Evolutionary conservation across 2,329 filamentous ascomycete species (phyloP).

Genomic region (Atkinsonella texensis): DNA sequence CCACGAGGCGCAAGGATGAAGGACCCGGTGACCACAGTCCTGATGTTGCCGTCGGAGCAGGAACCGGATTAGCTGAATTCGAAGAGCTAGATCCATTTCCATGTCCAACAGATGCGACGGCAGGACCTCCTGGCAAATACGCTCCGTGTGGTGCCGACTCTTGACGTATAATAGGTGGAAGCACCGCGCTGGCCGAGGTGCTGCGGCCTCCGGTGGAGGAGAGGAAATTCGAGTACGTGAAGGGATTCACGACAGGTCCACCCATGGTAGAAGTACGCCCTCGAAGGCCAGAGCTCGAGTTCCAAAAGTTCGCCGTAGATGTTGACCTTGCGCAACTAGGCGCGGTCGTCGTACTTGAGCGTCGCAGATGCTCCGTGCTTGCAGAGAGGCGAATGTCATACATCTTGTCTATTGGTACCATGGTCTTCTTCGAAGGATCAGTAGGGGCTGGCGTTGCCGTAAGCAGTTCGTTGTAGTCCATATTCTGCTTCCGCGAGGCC

Average conservation of each 20-base stretch:
- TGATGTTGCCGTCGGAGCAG: constrained; percentile 11
- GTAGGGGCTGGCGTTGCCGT: constrained; percentile 14
- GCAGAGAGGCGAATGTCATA: constrained; percentile 69
- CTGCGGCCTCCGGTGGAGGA: constrained; percentile 29
- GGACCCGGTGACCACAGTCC: constrained; percentile 24
- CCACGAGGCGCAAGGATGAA: constrained; percentile 31
- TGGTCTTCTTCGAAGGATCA: constrained; percentile 12
- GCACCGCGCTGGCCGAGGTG: constrained; percentile 30
- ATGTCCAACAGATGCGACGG: constrained; percentile 7
- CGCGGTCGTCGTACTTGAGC: constrained; percentile 20
- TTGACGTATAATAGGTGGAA: constrained; percentile 17
- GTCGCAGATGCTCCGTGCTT: constrained; percentile 59
- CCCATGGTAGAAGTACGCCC: constrained; percentile 23
- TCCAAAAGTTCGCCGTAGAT: constrained; percentile 21
- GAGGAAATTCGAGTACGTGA: constrained; percentile 30
- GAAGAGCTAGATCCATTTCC: constrained; percentile 7
- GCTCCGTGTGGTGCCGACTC: constrained; percentile 17
- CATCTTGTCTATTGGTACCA: constrained; percentile 41
- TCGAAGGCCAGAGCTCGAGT: constrained; percentile 15
- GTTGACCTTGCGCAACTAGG: constrained; percentile 21
- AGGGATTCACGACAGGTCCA: constrained; percentile 20
- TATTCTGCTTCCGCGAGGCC: constrained; percentile 51
- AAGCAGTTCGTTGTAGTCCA: constrained; percentile 25
- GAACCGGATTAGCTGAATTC: constrained; percentile 12
- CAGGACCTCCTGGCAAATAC: constrained; percentile 11